These are phyloP conservation scores for Neurospora sp. DNA, from an alignment of 495 filamentous ascomycete species.

Conservation along the genomic window DNA sequence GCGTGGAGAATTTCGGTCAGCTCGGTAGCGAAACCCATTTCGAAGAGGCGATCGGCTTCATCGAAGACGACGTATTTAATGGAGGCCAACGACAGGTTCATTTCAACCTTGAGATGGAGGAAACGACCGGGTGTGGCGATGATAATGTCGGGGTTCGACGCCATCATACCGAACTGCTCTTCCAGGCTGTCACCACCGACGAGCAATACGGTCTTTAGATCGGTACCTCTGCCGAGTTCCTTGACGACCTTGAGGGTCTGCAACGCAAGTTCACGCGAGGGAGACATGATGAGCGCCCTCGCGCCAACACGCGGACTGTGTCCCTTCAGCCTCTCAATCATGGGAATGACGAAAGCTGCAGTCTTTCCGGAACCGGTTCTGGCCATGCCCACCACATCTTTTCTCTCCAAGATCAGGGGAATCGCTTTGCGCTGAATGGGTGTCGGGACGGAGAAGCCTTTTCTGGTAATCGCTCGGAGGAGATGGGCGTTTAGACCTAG, in stretches of 20 bases:
- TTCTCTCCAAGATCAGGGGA: constrained; percentile 74
- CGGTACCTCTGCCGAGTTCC: constrained; percentile 82
- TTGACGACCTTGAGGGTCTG: constrained; percentile 96
- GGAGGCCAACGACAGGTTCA: constrained; percentile 77
- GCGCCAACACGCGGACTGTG: constrained; percentile 80
- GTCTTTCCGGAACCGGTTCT: constrained; percentile 95
- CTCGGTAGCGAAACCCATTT: constrained; percentile 95
- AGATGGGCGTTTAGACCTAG: constrained; percentile 66
- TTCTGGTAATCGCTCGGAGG: constrained; percentile 79
- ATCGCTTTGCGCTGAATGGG: constrained; percentile 97
- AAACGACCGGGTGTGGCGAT: constrained; percentile 96
- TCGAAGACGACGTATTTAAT: constrained; percentile 92
- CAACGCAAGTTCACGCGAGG: constrained; percentile 83
- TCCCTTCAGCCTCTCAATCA: constrained; percentile 89
- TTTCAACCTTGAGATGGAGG: constrained; percentile 90
- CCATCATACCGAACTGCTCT: constrained; percentile 91
- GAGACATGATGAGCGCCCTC: constrained; percentile 77
- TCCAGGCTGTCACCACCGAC: constrained; percentile 94
- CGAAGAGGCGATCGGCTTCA: constrained; percentile 92
- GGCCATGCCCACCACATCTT: constrained; percentile 96
- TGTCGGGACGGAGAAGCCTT: constrained; percentile 91
- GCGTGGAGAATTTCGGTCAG: constrained; percentile 87
- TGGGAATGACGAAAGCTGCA: constrained; percentile 93
- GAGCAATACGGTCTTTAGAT: constrained; percentile 76
- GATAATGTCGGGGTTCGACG: constrained; percentile 87